Evolutionary conservation across 169 alveolate species (phyloP).

Genomic region (Plasmodium adleri): DNA sequence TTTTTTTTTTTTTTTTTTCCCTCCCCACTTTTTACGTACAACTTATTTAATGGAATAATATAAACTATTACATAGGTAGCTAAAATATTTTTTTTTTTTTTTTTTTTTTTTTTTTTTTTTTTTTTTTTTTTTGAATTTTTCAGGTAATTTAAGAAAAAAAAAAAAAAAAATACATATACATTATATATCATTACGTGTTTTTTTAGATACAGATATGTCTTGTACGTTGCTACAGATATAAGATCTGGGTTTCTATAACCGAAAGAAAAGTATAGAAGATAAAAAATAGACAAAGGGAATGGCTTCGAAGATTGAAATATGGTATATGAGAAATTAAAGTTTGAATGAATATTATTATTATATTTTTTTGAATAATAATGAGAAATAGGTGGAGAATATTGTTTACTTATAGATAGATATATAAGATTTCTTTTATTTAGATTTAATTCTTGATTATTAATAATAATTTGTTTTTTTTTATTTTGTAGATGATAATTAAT

Average conservation of each 20-base stretch:
- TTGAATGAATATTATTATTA: no score
- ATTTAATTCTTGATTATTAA: slow-evolving; percentile 29
- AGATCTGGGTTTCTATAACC: background rate
- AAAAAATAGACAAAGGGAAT: background rate
- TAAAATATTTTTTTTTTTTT: no score
- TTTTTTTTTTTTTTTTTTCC: no score
- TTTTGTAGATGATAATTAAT: slow-evolving; percentile 28
- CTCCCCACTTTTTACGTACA: no score
- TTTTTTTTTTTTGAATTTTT: no score
- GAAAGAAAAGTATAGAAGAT: slow-evolving; percentile 6
- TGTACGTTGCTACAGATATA: slow-evolving; percentile 9
- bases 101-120: no score
- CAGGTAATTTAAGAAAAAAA: no score
- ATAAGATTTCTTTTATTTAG: slow-evolving; percentile 32
- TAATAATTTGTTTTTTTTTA: slow-evolving; percentile 24
- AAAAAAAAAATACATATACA: no score
- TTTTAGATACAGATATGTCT: slow-evolving; percentile 22
- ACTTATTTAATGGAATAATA: no score
- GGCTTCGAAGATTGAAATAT: slow-evolving; percentile 4
- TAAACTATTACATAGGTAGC: no score
- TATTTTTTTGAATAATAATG: slow-evolving; percentile 7
- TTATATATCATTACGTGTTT: slow-evolving; percentile 17
- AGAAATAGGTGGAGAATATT: background rate
- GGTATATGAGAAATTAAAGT: slow-evolving; percentile 10
- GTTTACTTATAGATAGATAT: slow-evolving; percentile 12